Evolutionary conservation across 257 asterid genomes (phyloP).

Genomic region (Przewalskia tangutica): DNA sequence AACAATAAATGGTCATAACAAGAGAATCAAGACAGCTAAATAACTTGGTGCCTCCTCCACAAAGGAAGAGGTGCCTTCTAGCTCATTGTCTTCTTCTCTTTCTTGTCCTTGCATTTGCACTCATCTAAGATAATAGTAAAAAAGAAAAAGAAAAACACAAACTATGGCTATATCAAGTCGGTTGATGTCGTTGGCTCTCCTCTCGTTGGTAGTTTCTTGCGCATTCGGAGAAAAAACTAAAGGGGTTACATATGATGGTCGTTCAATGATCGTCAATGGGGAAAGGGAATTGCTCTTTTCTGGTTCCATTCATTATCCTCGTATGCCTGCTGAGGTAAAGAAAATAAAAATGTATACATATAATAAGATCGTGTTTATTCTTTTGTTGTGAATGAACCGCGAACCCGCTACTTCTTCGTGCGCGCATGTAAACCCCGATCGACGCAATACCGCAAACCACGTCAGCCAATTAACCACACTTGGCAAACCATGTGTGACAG

Average conservation of each 20-base stretch:
- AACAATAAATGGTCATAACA: not conserved
- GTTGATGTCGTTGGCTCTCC: not conserved
- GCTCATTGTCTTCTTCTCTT: not conserved
- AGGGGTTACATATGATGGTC: slow-evolving; percentile 40
- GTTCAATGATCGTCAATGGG: slow-evolving; percentile 57
- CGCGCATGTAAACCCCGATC: too few relatives aligned
- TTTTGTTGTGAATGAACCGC: too few relatives aligned
- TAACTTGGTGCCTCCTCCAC: not conserved
- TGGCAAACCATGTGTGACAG: too few relatives aligned
- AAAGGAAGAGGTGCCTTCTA: slow-evolving; percentile 5
- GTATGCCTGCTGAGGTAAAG: slow-evolving; percentile 51
- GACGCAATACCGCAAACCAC: too few relatives aligned
- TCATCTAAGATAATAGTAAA: not conserved
- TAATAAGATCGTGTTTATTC: not conserved
- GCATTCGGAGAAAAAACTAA: not conserved
- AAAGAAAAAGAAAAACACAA: not conserved
- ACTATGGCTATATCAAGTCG: not conserved
- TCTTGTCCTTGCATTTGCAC: not conserved
- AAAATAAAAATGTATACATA: not conserved
- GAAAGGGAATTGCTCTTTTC: slow-evolving; percentile 49
- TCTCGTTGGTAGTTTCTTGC: not conserved
- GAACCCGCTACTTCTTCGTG: too few relatives aligned
- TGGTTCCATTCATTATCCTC: slow-evolving; percentile 71
- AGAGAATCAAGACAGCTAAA: slow-evolving; percentile 1
- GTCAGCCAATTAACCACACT: too few relatives aligned